Evolutionary conservation across 768 basidiomycete species (phyloP).

Genomic region (Lactifluus piperatus): DNA sequence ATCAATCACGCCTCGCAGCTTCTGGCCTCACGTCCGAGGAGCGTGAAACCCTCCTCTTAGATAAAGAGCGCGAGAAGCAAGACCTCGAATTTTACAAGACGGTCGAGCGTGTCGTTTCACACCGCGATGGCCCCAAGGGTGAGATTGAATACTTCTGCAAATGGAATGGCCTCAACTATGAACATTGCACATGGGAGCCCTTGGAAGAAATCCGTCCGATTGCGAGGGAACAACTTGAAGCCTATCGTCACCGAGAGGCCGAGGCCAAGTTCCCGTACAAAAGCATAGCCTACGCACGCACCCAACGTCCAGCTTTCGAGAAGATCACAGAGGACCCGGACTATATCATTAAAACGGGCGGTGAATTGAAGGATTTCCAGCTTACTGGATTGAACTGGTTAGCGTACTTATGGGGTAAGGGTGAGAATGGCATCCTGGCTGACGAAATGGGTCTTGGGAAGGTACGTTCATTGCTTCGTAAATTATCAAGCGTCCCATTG

Average conservation of each 20-base stretch:
- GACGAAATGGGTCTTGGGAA: slow-evolving; percentile 99
- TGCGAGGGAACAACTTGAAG: slow-evolving; percentile 70
- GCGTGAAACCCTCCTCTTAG: slow-evolving; percentile 77
- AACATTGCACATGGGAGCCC: slow-evolving; percentile 93
- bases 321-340: slow-evolving; percentile 85
- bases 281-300: slow-evolving; percentile 56
- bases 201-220: slow-evolving; percentile 71
- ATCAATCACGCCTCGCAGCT: slow-evolving; percentile 54
- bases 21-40: slow-evolving; percentile 79
- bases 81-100: slow-evolving; percentile 85
- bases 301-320: slow-evolving; percentile 67
- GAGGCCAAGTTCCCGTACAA: slow-evolving; percentile 82
- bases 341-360: slow-evolving; percentile 71
- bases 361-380: slow-evolving; percentile 94
- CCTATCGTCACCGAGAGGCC: slow-evolving; percentile 66
- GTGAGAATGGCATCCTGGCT: slow-evolving; percentile 93
- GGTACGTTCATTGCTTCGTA: slow-evolving; percentile 30
- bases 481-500: slow-evolving; percentile 7
- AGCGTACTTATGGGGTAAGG: slow-evolving; percentile 91
- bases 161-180: slow-evolving; percentile 90
- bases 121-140: slow-evolving; percentile 51
- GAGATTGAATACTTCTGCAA: slow-evolving; percentile 91
- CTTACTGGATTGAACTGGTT: slow-evolving; percentile 97
- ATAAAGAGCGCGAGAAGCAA: slow-evolving; percentile 86
- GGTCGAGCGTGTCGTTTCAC: slow-evolving; percentile 83